Evolutionary conservation across 2,329 filamentous ascomycete genomes (phyloP), one percentile per base, ranked within the genome.

Genomic region (Diaporthe aspalathi): DNA sequence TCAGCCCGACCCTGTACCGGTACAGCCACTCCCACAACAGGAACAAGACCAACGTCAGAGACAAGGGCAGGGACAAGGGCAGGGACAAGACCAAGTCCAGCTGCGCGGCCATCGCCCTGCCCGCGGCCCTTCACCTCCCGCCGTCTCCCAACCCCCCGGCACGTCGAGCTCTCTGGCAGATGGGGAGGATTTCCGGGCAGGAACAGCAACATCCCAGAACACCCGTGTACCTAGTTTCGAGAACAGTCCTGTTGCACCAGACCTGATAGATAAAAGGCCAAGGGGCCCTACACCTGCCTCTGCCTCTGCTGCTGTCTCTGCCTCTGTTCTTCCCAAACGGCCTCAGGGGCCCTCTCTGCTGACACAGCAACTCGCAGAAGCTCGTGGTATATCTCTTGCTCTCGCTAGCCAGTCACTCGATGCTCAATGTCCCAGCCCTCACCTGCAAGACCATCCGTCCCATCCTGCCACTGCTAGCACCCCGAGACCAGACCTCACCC

Each of bases 331-430:
- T 74, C 77, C 80, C 74, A 81, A 83, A 74, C 82, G 82, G 78
- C 82, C 84, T 76, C 81, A 80, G 77, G 87, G 87, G 74, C 85
- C 87, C 75, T 89, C 87, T 71, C 79, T 89, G 76, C 83, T 89
- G 80, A 85, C 86, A 72, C 86, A 89, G 80, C 87, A 87, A 78
- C 82, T 89, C 79, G 87, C 87, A 78, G 87, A 86, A 80, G 87
- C 87, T 77, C 86, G 87, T 77, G 87, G 87, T 77, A 87, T 88
- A 63, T 79, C 77, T 63, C 75, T 75, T 67, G 74, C 78, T 49
- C 56, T 60, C 67, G 53, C 32, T 71, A 70, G 68, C 29, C 71
- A 73, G 43, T 57, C 54, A 32, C 56, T 60, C 50, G 71, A 68
- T 65, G 54, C 63, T 29, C 50, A 68, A 65, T 70, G 70, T 65